These are phyloP conservation scores for Penicillium paradoxum DNA, from an alignment of 495 filamentous ascomycete species.

Conservation along the genomic window DNA sequence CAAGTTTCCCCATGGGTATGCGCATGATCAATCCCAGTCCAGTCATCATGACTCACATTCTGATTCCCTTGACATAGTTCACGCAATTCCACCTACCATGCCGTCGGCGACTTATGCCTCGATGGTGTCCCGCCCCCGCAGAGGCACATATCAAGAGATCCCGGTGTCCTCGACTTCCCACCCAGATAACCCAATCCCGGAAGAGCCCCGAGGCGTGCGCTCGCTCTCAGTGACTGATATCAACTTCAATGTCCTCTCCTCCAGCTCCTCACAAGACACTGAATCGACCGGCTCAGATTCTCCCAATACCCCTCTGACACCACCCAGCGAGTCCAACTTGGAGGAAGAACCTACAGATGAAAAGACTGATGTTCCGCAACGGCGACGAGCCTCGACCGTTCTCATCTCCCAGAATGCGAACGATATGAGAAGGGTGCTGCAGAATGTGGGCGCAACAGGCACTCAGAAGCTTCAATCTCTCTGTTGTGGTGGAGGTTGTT, in stretches of 20 bases:
- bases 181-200: slow-evolving; percentile 53
- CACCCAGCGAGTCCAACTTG: slow-evolving; percentile 42
- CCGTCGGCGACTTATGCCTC: slow-evolving; percentile 27
- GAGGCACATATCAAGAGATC: slow-evolving; percentile 31
- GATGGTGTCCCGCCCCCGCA: slow-evolving; percentile 19
- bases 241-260: slow-evolving; percentile 38
- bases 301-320: slow-evolving; percentile 47
- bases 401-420: slow-evolving; percentile 70
- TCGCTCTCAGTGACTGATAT: slow-evolving; percentile 37
- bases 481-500: slow-evolving; percentile 95
- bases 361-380: slow-evolving; percentile 39
- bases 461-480: slow-evolving; percentile 54
- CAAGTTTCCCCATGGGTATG: slow-evolving; percentile 18
- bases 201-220: slow-evolving; percentile 45
- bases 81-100: slow-evolving; percentile 31
- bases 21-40: too few species aligned
- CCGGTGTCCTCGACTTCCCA: slow-evolving; percentile 49
- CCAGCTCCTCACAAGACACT: slow-evolving; percentile 36
- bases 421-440: slow-evolving; percentile 63
- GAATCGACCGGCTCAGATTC: slow-evolving; percentile 37
- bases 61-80: slow-evolving; percentile 19
- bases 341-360: slow-evolving; percentile 39
- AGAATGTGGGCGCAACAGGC: slow-evolving; percentile 37
- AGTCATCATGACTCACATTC: not conserved
- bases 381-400: slow-evolving; percentile 74